phyloP scores from a whole-genome alignment of 331 rosid species.

The Rosa hybrid region DNA sequence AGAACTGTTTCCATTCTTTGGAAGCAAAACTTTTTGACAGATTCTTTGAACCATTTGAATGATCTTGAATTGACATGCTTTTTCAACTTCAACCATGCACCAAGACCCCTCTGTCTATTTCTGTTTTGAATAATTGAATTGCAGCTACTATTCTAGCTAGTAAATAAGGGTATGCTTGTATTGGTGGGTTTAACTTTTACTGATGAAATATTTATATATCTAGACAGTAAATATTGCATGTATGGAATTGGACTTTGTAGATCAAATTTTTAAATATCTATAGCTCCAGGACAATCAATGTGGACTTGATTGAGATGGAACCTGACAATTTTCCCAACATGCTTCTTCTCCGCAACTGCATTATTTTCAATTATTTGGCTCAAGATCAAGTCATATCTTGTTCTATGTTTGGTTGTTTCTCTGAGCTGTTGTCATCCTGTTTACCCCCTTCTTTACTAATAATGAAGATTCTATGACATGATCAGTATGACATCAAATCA shows the following conservation, averaged over 20 bases:
- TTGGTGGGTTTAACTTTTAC: neutral
- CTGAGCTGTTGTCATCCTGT: neutral
- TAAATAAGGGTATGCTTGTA: neutral
- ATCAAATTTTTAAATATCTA: slow-evolving; percentile 23
- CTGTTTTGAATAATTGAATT: neutral
- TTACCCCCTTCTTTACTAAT: neutral
- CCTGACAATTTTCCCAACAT: slow-evolving; percentile 23
- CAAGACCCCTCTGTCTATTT: neutral
- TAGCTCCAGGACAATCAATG: slow-evolving; percentile 14
- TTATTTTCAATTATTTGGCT: slow-evolving; percentile 42
- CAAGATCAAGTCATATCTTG: slow-evolving; percentile 22
- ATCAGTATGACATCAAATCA: neutral
- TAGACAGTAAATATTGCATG: neutral
- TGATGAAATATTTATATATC: neutral
- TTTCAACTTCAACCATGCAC: neutral
- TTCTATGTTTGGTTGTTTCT: neutral
- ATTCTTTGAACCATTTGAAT: slow-evolving; percentile 2
- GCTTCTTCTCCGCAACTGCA: slow-evolving; percentile 13
- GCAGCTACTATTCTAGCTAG: neutral
- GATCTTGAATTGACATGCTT: neutral
- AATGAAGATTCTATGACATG: neutral
- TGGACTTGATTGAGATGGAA: slow-evolving; percentile 35
- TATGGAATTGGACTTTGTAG: slow-evolving; percentile 10
- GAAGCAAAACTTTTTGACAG: neutral
- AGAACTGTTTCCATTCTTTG: neutral